These are phyloP conservation scores for Globisporangium canariense DNA, from an alignment of 352 stramenopile species.

Conservation along the genomic window DNA sequence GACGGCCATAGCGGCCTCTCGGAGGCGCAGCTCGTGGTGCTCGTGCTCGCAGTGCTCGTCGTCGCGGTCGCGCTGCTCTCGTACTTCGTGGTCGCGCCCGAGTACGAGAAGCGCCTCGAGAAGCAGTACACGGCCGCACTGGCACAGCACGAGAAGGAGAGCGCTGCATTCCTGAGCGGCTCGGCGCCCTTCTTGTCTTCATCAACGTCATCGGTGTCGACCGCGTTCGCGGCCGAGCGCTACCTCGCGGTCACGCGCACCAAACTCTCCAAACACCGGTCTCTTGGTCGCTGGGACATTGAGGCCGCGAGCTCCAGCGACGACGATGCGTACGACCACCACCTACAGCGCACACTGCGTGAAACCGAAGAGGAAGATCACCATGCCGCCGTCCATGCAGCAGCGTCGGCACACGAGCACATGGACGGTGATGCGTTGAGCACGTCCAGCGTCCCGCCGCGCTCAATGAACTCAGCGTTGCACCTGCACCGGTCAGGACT, in stretches of 20 bases:
- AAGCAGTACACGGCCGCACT: slow-evolving; percentile 48
- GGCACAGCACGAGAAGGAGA: slow-evolving; percentile 22
- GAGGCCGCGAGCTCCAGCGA: slow-evolving; percentile 39
- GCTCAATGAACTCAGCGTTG: slow-evolving; percentile 14
- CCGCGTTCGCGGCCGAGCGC: slow-evolving; percentile 1
- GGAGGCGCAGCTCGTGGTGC: slow-evolving; percentile 50
- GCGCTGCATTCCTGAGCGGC: neutral
- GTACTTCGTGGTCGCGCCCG: slow-evolving; percentile 75
- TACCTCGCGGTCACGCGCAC: slow-evolving; percentile 21
- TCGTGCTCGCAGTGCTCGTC: slow-evolving; percentile 51
- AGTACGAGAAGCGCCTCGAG: slow-evolving; percentile 70
- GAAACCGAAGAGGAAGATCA: slow-evolving; percentile 13
- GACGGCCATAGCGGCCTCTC: slow-evolving; percentile 22
- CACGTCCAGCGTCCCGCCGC: neutral
- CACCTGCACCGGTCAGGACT: slow-evolving; percentile 14
- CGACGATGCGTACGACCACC: slow-evolving; percentile 28
- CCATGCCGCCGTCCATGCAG: neutral
- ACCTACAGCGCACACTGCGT: slow-evolving; percentile 5
- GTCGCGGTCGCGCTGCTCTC: slow-evolving; percentile 62
- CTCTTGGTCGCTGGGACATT: slow-evolving; percentile 41
- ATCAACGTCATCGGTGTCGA: neutral
- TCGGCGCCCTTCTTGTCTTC: neutral
- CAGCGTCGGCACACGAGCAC: neutral
- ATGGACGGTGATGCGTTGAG: neutral
- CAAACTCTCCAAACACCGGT: slow-evolving; percentile 36